A percentile compares a stretch with the other conserved stretches of the same genome.
phyloP scores from a whole-genome alignment of 2,329 filamentous ascomycete species.

The Torrubiellomyces zombiae region DNA sequence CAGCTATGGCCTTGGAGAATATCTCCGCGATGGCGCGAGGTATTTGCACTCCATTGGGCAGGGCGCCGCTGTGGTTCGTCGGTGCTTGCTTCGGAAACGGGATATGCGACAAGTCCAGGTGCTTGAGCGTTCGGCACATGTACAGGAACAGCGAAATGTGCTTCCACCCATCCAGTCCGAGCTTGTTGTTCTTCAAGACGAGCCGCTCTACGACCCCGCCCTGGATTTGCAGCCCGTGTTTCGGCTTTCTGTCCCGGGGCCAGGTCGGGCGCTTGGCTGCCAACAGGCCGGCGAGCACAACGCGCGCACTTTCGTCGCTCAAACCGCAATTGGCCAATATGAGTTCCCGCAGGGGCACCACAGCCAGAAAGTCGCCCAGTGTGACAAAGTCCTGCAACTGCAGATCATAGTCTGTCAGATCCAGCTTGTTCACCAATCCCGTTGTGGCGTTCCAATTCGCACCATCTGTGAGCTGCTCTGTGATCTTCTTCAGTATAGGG shows the following conservation, averaged over 20 bases:
- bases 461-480: constrained; percentile 64
- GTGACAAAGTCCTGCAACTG: constrained; percentile 72
- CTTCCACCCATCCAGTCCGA: constrained; percentile 78
- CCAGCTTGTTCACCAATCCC: constrained; percentile 67
- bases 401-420: constrained; percentile 72
- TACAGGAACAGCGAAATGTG: constrained; percentile 81
- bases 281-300: constrained; percentile 72
- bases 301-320: constrained; percentile 70
- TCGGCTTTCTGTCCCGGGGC: constrained; percentile 31
- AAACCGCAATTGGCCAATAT: constrained; percentile 77
- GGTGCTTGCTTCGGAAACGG: constrained; percentile 44
- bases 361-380: constrained; percentile 80
- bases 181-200: constrained; percentile 81
- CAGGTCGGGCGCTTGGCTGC: constrained; percentile 53
- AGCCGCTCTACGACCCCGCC: constrained; percentile 73
- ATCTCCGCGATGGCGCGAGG: constrained; percentile 34
- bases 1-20: constrained; percentile 57
- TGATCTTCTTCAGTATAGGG: constrained; percentile 79
- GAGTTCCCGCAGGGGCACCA: constrained; percentile 79
- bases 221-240: constrained; percentile 26
- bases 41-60: constrained; percentile 17
- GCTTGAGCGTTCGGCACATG: constrained; percentile 73
- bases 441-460: constrained; percentile 47
- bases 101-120: constrained; percentile 72
- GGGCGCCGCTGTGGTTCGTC: constrained; percentile 11